Conservation (phyloP, 495 filamentous ascomycete genomes). For the Cetradonia linearis region DNA sequence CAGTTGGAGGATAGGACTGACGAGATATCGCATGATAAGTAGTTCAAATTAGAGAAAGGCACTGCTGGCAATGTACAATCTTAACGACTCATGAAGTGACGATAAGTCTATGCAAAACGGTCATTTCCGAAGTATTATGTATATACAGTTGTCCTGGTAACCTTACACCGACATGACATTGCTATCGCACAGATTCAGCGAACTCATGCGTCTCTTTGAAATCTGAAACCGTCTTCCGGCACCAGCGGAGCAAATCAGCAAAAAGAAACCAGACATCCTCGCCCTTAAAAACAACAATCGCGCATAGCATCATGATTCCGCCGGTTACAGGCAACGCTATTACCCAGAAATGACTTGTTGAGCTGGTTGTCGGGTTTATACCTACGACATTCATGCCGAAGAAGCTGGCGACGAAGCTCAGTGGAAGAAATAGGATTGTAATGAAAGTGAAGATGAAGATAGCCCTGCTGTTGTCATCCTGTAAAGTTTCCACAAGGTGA, state of each 20-base stretch:
- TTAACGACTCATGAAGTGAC: background rate
- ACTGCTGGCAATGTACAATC: background rate
- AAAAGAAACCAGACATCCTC: constrained; percentile 3
- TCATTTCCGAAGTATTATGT: background rate
- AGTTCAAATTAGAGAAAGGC: background rate
- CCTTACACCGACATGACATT: too few relatives aligned
- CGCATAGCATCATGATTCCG: constrained; percentile 8
- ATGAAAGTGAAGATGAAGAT: constrained; percentile 31
- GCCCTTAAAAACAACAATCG: background rate
- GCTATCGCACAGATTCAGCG: background rate
- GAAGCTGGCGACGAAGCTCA: constrained; percentile 27
- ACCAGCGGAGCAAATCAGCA: background rate
- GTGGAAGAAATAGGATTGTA: constrained; percentile 31
- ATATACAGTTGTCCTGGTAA: background rate
- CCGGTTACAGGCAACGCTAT: constrained; percentile 7
- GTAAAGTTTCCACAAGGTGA: constrained; percentile 18
- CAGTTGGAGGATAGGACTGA: background rate
- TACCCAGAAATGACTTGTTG: constrained; percentile 5
- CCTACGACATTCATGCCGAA: constrained; percentile 30
- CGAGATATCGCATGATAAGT: background rate
- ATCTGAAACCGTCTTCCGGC: background rate
- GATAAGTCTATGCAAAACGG: background rate
- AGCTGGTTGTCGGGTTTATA: constrained; percentile 2
- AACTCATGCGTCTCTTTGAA: background rate
- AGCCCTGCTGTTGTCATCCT: constrained; percentile 25